Base-by-base conservation (phyloP, 2,329 filamentous ascomycete species). In the Neonectria coccinea region DNA sequence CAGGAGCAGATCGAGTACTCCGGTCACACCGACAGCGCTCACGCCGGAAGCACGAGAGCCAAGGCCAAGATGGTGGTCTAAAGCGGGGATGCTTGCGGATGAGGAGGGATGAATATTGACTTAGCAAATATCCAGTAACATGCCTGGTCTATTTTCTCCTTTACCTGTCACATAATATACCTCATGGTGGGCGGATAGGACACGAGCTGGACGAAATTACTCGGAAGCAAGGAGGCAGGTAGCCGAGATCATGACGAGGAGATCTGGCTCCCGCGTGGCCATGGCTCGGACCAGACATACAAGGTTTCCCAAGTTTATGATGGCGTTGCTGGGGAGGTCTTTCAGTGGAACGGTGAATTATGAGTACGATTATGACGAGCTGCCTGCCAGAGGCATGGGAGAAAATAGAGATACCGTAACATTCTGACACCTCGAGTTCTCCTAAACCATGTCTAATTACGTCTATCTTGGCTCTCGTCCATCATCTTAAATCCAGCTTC, bases 61-160 rank as follows among this genome's bases (percentile, higher is more conserved):
- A 98, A 97, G 87, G 92, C 96, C 74, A 99, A 97, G 86, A 93
- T 93, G 81, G 85, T 87, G 55, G 94, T 94, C 75, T 97, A 91
- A 85, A 33, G 47, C 27, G 22, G 61, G 51, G 52, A 48, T 36
- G 12, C 20, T 33, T 55, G 42, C 56, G 62, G 57, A 70, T 39
- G 66, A 63, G 59, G 48, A 65, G 62, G 66, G 60, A 70, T 22
- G 63, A 65, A 64, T 64, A 65, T 68, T 63, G 65, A 73, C 67
- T 70, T 73, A 68, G 60, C 67, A 75, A 62, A 74, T 74, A 72
- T 68, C 68, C 66, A 67, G 65, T 71, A 67, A 66, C 69, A 50
- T 54, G 47, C 53, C 47, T 54, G 51, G 41, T 48, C 54, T 51
- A 31, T 25, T 45, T 51, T 58, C 33, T 31, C 50, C 41, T 71